phyloP scores from a whole-genome alignment of 495 filamentous ascomycete species.

The Aspergillus heteromorphus region DNA sequence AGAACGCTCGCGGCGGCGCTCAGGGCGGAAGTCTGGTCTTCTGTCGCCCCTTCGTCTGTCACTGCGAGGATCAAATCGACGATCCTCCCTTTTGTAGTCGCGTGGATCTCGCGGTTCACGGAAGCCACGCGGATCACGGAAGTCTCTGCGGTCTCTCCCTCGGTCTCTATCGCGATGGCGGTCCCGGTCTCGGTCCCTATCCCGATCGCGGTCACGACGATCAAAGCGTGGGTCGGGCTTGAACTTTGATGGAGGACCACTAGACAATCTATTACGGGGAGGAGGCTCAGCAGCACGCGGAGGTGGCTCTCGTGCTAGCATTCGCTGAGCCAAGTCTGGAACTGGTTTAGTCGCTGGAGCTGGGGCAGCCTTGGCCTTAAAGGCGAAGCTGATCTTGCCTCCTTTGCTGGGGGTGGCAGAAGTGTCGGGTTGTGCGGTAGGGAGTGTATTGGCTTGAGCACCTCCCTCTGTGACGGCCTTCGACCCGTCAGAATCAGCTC shows the following conservation, averaged over 20 bases:
- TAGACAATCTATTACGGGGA: conserved; percentile 34
- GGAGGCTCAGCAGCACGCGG: conserved; percentile 33
- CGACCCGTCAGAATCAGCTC: conserved; percentile 53
- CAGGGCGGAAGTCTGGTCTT: conserved; percentile 30
- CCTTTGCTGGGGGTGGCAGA: conserved; percentile 51
- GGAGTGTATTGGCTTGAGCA: conserved; percentile 44
- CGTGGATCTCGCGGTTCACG: conserved; percentile 46
- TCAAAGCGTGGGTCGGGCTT: conserved; percentile 40
- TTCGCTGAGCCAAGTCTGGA: conserved; percentile 63
- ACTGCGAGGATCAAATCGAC: conserved; percentile 33
- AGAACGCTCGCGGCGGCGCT: conserved; percentile 37
- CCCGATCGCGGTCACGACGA: conserved; percentile 25
- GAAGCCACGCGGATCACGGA: conserved; percentile 43
- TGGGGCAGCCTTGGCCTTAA: conserved; percentile 66
- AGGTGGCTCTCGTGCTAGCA: conserved; percentile 52
- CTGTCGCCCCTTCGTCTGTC: conserved; percentile 33
- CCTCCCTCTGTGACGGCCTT: conserved; percentile 29
- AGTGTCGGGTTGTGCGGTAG: conserved; percentile 36
- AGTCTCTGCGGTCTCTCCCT: conserved; percentile 36
- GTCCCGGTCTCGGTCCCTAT: conserved; percentile 40
- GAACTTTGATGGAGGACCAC: conserved; percentile 36
- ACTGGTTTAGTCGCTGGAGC: conserved; percentile 58
- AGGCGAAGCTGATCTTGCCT: conserved; percentile 81
- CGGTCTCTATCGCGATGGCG: conserved; percentile 37
- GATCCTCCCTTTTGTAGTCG: conserved; percentile 42